Conservation (phyloP, 495 filamentous ascomycete genomes). For the Hyaloscypha variabilis region DNA sequence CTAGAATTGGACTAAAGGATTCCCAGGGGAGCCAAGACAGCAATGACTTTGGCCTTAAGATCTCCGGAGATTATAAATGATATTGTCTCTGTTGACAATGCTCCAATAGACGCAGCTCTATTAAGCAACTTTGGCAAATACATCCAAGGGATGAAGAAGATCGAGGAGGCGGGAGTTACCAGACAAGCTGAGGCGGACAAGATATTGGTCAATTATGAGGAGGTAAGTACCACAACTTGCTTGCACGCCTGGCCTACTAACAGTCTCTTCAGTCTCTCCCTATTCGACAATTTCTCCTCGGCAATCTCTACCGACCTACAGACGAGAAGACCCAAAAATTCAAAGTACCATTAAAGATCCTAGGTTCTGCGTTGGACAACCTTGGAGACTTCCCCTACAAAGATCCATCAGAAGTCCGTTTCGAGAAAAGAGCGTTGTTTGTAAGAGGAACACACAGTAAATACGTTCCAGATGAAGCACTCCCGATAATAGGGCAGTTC, state of each 20-base stretch:
- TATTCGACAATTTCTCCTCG: constrained; percentile 90
- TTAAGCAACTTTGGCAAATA: constrained; percentile 78
- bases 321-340: constrained; percentile 40
- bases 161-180: constrained; percentile 67
- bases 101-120: constrained; percentile 78
- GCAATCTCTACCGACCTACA: constrained; percentile 70
- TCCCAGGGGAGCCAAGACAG: constrained; percentile 86
- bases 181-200: constrained; percentile 77
- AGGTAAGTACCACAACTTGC: constrained; percentile 53
- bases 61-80: constrained; percentile 64
- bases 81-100: constrained; percentile 89
- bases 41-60: constrained; percentile 83
- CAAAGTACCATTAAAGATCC: constrained; percentile 49
- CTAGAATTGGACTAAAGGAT: not conserved
- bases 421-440: constrained; percentile 78
- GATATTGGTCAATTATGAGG: constrained; percentile 78
- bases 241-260: too few relatives aligned
- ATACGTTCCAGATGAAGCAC: constrained; percentile 86
- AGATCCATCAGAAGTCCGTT: constrained; percentile 60
- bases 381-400: constrained; percentile 89
- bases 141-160: constrained; percentile 79
- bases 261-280: constrained; percentile 53
- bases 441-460: constrained; percentile 79
- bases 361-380: constrained; percentile 59
- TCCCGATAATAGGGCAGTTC: constrained; percentile 86